Evolutionary conservation across 148 eudicot species (phyloP).

Genomic region (Chenopodium quinoa): DNA sequence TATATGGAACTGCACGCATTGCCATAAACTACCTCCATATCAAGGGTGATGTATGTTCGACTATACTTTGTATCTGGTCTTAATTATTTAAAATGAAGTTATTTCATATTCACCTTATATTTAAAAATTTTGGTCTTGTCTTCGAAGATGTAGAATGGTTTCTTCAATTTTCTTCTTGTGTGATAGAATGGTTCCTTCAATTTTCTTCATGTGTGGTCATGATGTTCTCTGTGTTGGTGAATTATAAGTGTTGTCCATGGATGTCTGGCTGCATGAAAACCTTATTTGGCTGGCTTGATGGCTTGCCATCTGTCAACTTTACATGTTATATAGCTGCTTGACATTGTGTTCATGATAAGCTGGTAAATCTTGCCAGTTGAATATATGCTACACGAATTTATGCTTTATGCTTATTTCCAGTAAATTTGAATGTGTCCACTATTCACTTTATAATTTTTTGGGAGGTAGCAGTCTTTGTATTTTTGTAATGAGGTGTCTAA

Average conservation of each 20-base stretch:
- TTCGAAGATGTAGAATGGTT: not conserved
- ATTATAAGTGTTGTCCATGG: too few species aligned
- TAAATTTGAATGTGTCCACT: not conserved
- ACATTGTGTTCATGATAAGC: not conserved
- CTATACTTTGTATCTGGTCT: not conserved
- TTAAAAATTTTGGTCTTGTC: slow-evolving; percentile 6
- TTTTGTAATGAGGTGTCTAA: not conserved
- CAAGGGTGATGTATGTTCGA: slow-evolving; percentile 90
- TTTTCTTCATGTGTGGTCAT: not conserved
- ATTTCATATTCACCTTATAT: not conserved
- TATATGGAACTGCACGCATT: slow-evolving; percentile 91
- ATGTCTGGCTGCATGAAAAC: not conserved
- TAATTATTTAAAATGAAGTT: not conserved
- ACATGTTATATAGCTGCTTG: not conserved
- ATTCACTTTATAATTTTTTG: not conserved
- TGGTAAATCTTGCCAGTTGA: not conserved
- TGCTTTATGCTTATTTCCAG: not conserved
- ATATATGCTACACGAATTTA: not conserved
- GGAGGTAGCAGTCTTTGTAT: not conserved
- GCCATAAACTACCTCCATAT: slow-evolving; percentile 75
- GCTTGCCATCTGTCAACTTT: not conserved
- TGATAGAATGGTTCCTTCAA: not conserved
- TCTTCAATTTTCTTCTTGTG: not conserved
- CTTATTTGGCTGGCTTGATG: not conserved
- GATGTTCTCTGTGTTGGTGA: not conserved